phyloP scores from a whole-genome alignment of 495 filamentous ascomycete genomes.

The Staphylotrichum longicolle region DNA sequence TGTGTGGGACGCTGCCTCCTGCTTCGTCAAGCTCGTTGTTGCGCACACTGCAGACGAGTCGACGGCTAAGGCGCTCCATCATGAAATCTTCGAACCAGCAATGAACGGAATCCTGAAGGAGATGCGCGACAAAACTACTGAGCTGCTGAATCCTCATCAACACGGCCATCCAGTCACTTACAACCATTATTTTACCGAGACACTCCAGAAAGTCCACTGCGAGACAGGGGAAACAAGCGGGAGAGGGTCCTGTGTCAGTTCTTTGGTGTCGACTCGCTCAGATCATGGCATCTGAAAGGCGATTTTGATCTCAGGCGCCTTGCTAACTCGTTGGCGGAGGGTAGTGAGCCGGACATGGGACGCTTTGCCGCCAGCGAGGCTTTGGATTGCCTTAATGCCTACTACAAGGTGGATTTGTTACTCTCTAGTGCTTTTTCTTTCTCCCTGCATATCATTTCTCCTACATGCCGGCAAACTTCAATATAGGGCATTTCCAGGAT shows the following conservation, averaged over 20 bases:
- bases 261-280: constrained; percentile 19
- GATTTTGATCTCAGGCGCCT: constrained; percentile 29
- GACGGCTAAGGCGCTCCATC: constrained; percentile 32
- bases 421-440: too few species aligned
- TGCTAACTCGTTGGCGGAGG: constrained; percentile 25
- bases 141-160: constrained; percentile 39
- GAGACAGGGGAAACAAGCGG: constrained; percentile 26
- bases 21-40: constrained; percentile 30
- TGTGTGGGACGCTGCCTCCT: constrained; percentile 31
- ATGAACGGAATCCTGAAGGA: constrained; percentile 27
- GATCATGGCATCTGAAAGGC: constrained; percentile 14
- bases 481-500: too few species aligned
- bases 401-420: constrained; percentile 48
- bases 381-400: constrained; percentile 50
- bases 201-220: constrained; percentile 41
- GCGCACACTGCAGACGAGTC: constrained; percentile 32
- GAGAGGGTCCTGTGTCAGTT: constrained; percentile 20
- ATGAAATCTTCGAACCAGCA: constrained; percentile 32
- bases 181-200: constrained; percentile 55
- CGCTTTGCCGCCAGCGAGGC: constrained; percentile 46
- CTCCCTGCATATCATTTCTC: too few species aligned
- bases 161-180: constrained; percentile 54
- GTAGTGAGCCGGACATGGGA: constrained; percentile 40
- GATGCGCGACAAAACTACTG: constrained; percentile 32
- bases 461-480: too few species aligned